These are phyloP conservation scores for Funneliformis mosseae DNA, from an alignment of 192 early-diverging fungal species.

Conservation along the genomic window DNA sequence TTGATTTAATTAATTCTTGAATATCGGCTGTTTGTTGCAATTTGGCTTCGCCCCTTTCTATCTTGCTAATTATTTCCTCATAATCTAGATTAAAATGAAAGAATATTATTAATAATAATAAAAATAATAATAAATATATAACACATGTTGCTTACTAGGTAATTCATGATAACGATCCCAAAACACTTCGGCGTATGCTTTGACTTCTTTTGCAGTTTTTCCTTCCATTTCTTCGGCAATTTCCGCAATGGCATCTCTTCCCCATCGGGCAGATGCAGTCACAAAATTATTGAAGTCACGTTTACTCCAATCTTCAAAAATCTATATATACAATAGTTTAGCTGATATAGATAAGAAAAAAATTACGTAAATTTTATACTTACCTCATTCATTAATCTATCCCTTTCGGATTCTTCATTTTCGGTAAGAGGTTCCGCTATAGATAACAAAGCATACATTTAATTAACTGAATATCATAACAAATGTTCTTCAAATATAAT, in stretches of 20 bases:
- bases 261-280: slow-evolving; percentile 84
- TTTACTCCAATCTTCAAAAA: slow-evolving; percentile 90
- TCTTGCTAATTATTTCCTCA: slow-evolving; percentile 82
- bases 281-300: slow-evolving; percentile 88
- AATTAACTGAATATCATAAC: not conserved
- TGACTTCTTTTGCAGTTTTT: slow-evolving; percentile 86
- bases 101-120: not conserved
- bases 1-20: slow-evolving; percentile 77
- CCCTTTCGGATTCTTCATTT: slow-evolving; percentile 82
- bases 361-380: not conserved
- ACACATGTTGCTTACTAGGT: slow-evolving; percentile 44
- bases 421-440: slow-evolving; percentile 87
- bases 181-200: slow-evolving; percentile 83
- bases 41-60: slow-evolving; percentile 87
- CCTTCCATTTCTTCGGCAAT: slow-evolving; percentile 91
- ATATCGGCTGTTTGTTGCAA: slow-evolving; percentile 79
- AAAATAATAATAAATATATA: not conserved
- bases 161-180: slow-evolving; percentile 90
- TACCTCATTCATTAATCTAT: slow-evolving; percentile 44
- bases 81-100: slow-evolving; percentile 55
- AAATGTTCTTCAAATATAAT: not conserved
- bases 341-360: not conserved
- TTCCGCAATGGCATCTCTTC: slow-evolving; percentile 68
- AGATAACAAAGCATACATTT: not conserved
- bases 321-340: slow-evolving; percentile 53